phyloP scores from a whole-genome alignment of 2,329 filamentous ascomycete species.

The Colletotrichum somersetense region DNA sequence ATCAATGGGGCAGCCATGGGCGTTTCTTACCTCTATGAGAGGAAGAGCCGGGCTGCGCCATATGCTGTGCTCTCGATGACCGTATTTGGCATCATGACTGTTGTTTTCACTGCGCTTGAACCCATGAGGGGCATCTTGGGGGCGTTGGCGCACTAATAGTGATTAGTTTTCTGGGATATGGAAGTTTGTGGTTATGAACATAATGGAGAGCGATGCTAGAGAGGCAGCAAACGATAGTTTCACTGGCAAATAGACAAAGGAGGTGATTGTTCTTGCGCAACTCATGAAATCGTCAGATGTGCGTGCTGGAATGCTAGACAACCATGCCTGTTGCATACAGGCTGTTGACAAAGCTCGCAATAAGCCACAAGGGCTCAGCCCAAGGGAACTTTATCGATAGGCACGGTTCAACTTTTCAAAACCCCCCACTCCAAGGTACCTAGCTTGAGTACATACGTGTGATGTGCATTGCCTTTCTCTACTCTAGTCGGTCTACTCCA shows the following conservation, averaged over 20 bases:
- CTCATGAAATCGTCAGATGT: conserved; percentile 23
- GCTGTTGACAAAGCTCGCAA: conserved; percentile 6
- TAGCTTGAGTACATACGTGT: conserved; percentile 1
- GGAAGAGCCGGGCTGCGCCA: conserved; percentile 63
- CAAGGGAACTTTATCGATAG: background rate
- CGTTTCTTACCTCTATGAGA: conserved; percentile 68
- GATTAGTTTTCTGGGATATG: background rate
- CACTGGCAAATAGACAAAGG: background rate
- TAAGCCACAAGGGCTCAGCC: background rate
- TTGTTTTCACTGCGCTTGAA: conserved; percentile 64
- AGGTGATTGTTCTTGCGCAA: conserved; percentile 9
- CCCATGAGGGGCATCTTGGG: conserved; percentile 57
- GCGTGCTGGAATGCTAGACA: conserved; percentile 38
- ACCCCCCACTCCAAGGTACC: background rate
- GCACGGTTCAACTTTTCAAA: conserved; percentile 27
- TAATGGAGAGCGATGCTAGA: background rate
- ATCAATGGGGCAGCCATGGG: conserved; percentile 73
- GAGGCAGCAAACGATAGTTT: conserved; percentile 6
- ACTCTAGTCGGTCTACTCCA: conserved; percentile 46
- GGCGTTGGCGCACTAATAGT: conserved; percentile 37
- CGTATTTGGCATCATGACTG: conserved; percentile 67
- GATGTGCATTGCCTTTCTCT: background rate
- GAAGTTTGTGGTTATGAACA: background rate
- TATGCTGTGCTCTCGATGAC: conserved; percentile 71
- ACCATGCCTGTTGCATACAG: conserved; percentile 14